These are phyloP conservation scores for Pichiaceae sp. DNA, from an alignment of 1,139 yeast species.

Conservation along the genomic window DNA sequence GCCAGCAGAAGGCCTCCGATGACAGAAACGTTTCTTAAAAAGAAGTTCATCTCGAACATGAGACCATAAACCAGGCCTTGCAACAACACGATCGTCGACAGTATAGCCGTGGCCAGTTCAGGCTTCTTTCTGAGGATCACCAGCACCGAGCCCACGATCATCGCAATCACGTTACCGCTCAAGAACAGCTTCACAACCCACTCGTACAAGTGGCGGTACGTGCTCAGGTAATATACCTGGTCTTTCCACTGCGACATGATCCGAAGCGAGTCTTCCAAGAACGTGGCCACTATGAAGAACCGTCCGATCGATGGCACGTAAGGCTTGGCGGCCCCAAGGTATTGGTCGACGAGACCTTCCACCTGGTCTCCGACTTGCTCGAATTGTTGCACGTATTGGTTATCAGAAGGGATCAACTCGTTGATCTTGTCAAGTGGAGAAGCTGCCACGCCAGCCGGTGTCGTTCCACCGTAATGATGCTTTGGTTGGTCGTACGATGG, in stretches of 20 bases:
- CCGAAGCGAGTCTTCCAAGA: constrained; percentile 82
- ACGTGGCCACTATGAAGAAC: constrained; percentile 87
- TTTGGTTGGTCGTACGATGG: background rate
- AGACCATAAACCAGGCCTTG: constrained; percentile 92
- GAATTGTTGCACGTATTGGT: constrained; percentile 31
- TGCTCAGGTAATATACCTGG: constrained; percentile 78
- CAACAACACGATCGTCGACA: constrained; percentile 63
- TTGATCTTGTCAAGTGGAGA: constrained; percentile 18
- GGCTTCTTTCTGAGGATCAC: constrained; percentile 67
- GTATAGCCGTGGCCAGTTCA: constrained; percentile 62
- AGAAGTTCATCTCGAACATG: constrained; percentile 71
- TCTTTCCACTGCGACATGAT: constrained; percentile 86
- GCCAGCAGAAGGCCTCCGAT: constrained; percentile 91
- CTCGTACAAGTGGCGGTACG: constrained; percentile 72
- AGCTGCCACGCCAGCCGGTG: constrained; percentile 4
- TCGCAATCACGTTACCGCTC: constrained; percentile 52
- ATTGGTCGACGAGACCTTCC: constrained; percentile 40
- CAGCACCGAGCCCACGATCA: constrained; percentile 67
- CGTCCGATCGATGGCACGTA: constrained; percentile 84
- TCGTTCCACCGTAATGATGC: background rate
- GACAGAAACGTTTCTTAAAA: constrained; percentile 80
- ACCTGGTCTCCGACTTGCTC: constrained; percentile 37
- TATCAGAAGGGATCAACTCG: constrained; percentile 21
- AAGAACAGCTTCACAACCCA: constrained; percentile 71
- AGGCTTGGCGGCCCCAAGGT: constrained; percentile 50